phyloP scores from a whole-genome alignment of 192 early-diverging fungal genomes.

The Podila horticola region DNA sequence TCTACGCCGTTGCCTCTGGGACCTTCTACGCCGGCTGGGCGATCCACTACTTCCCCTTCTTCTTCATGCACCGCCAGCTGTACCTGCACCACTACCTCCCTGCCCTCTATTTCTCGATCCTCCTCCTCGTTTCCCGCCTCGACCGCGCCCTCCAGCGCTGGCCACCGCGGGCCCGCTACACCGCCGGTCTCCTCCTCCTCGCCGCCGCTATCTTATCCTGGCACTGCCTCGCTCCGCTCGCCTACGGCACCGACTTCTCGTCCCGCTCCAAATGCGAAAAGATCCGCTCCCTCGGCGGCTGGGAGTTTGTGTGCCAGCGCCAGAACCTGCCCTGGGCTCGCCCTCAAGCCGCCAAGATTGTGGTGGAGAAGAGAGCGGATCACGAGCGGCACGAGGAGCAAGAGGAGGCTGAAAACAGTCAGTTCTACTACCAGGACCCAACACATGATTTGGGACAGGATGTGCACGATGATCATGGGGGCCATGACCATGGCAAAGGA shows the following conservation, averaged over 20 bases:
- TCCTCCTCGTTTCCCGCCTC: conserved; percentile 70
- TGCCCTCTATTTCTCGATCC: conserved; percentile 88
- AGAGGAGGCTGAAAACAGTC: conserved; percentile 7
- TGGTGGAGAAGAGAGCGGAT: conserved; percentile 4
- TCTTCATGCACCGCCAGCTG: conserved; percentile 85
- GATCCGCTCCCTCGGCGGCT: conserved; percentile 15
- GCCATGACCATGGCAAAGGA: neutral
- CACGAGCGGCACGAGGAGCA: neutral
- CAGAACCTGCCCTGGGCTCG: conserved; percentile 15
- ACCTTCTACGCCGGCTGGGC: conserved; percentile 79
- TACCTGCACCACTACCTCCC: conserved; percentile 96
- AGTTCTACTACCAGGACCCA: conserved; percentile 2
- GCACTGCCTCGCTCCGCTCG: conserved; percentile 15
- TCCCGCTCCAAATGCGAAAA: conserved; percentile 12
- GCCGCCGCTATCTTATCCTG: neutral
- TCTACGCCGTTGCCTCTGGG: conserved; percentile 62
- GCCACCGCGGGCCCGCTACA: conserved; percentile 46
- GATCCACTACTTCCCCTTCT: conserved; percentile 90
- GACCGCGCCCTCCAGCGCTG: conserved; percentile 59
- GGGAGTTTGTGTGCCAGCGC: conserved; percentile 29
- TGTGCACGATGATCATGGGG: neutral
- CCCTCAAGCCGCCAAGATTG: conserved; percentile 17
- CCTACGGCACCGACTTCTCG: conserved; percentile 21
- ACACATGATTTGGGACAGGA: neutral
- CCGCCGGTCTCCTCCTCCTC: conserved; percentile 8